phyloP scores from a whole-genome alignment of 2,329 filamentous ascomycete genomes.

The Beauveria pseudobassiana region DNA sequence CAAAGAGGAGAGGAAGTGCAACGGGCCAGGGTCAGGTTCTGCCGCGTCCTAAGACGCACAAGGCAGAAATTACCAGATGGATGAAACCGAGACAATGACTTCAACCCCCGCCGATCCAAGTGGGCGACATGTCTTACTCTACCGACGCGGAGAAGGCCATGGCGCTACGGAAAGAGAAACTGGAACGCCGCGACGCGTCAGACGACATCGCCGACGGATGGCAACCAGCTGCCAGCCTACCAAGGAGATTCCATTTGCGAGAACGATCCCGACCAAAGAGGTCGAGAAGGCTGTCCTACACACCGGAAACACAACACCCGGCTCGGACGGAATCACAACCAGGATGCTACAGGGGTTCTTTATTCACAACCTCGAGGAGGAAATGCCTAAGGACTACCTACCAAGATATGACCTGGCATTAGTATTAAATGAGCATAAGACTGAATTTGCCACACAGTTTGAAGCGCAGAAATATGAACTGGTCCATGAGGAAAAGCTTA shows the following conservation, averaged over 20 bases:
- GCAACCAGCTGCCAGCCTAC: background rate
- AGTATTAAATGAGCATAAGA: too few relatives aligned
- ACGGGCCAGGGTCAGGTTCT: background rate
- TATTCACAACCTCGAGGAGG: too few relatives aligned
- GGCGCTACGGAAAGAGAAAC: too few relatives aligned
- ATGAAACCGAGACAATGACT: conserved; percentile 3
- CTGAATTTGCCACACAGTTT: too few relatives aligned
- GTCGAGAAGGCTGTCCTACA: conserved; percentile 1
- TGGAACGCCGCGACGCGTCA: too few relatives aligned
- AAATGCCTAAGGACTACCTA: too few relatives aligned
- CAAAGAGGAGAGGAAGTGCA: conserved; percentile 1
- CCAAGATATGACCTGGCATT: too few relatives aligned
- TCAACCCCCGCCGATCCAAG: background rate
- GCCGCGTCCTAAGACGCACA: background rate
- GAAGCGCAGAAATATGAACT: too few relatives aligned
- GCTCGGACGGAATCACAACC: conserved; percentile 3
- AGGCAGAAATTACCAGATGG: background rate
- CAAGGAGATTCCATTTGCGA: background rate
- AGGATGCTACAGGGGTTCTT: conserved; percentile 6
- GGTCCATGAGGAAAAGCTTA: too few relatives aligned
- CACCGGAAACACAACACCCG: background rate
- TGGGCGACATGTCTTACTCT: conserved; percentile 4
- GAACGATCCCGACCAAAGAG: background rate
- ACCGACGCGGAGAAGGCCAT: background rate
- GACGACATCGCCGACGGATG: too few relatives aligned